Evolutionary conservation across 2,329 filamentous ascomycete genomes (phyloP).

Genomic region (Phyllosticta citrichinensis): DNA sequence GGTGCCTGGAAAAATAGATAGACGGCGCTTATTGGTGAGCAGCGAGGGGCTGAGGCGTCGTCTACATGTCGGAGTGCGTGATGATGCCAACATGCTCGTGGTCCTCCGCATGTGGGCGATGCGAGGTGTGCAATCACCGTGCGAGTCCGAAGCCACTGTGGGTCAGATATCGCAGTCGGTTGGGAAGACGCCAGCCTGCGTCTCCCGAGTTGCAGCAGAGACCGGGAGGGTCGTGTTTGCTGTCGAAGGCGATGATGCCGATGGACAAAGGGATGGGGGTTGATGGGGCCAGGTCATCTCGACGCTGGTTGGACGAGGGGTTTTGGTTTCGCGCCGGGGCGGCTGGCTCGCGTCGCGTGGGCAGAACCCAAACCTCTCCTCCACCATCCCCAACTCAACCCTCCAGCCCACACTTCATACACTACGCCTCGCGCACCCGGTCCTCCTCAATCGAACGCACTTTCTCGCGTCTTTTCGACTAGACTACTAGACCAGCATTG

Average conservation of each 20-base stretch:
- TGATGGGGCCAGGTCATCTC: background rate
- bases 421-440: background rate
- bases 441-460: background rate
- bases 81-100: background rate
- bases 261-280: background rate
- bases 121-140: background rate
- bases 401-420: background rate
- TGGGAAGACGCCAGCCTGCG: background rate
- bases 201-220: background rate
- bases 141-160: background rate
- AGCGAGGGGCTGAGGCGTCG: background rate
- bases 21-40: background rate
- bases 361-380: background rate
- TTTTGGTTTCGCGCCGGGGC: background rate
- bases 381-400: background rate
- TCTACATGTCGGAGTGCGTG: background rate
- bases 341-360: background rate
- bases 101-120: background rate
- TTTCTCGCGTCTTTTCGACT: conserved; percentile 1
- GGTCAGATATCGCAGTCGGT: background rate
- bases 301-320: background rate
- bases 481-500: conserved; percentile 2
- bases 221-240: background rate
- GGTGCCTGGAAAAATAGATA: background rate
- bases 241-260: background rate